Base-by-base conservation (phyloP, 106 monocot genomes). In the Dendrobium chrysotoxum region DNA sequence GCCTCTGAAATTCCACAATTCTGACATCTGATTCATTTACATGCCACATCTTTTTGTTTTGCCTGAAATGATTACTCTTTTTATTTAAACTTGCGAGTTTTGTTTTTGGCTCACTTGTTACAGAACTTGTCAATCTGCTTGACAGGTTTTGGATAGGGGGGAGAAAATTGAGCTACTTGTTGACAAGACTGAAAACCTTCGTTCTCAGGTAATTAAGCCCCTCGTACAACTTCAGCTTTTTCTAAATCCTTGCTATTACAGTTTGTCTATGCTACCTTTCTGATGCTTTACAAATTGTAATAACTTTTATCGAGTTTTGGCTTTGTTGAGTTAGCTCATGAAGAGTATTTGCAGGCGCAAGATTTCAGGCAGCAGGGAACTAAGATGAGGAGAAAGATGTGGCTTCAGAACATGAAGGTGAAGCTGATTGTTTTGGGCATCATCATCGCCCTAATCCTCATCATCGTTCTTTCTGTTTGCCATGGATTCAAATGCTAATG, bases 401-500 rank as follows among this genome's bases (percentile, higher is more conserved):
- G 90, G 90, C 80, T 88, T 30, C 80, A 83, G 72, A 91, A 91
- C 78, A 91, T 91, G 90, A 91, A 91, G 86, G 82, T 91, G 64
- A 91, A 91, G 77, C 88, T 91, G 71, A 88, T 91, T 9, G 90
- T 91, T 28, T 45, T 88, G 77, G 90, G 84, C 31, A 91, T 91
- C 82, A 82, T 91, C 77, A 79, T 88, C 44, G 90, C 90, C 16
- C 57, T 91, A 61, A 91, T 91, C 80, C 88, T 91, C 50, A 86
- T 91, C 80, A 88, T 91, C 18, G 45, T 91, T 12, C 55, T 91
- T 40, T 91, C 90, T 40, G 85, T 91, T 23, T 91, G 90, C 86
- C 87, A 86, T 80, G 90, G 90, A 42, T 91, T 91, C 88, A 86
- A 86, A 42, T 91, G 90, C 81, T 81, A 66, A 40, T 85, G 20